A percentile compares a stretch with the other conserved stretches of the same genome.
phyloP scores from a whole-genome alignment of 257 asterid species.

The Coffea canephora region DNA sequence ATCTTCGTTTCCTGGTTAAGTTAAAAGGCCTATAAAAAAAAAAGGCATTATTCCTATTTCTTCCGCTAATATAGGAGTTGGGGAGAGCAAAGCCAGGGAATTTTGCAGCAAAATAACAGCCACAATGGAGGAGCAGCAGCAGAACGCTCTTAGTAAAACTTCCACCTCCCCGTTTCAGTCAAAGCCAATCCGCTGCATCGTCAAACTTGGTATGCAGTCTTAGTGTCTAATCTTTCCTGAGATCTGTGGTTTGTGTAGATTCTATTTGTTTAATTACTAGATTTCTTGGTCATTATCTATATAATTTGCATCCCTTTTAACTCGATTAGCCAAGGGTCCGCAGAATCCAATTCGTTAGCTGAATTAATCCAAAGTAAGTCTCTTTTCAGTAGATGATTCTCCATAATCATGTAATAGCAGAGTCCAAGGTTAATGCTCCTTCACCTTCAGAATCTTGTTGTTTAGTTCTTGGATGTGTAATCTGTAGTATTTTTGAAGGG shows the following conservation, averaged over 20 bases:
- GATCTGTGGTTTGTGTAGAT: not conserved
- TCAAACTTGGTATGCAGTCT: slow-evolving; percentile 69
- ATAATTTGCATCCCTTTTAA: not conserved
- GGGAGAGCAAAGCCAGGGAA: not conserved
- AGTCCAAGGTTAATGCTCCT: not conserved
- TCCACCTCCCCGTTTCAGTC: slow-evolving; percentile 15
- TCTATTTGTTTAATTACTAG: not conserved
- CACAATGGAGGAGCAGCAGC: slow-evolving; percentile 14
- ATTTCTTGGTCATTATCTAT: not conserved
- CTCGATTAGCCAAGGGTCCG: not conserved
- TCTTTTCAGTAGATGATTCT: not conserved
- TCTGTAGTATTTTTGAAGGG: not conserved
- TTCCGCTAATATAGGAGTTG: not conserved
- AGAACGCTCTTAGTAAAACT: not conserved
- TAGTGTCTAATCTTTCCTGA: too few species aligned
- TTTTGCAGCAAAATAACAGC: not conserved
- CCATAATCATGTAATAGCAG: not conserved
- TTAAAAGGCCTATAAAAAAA: too few species aligned
- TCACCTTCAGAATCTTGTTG: not conserved
- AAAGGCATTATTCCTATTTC: not conserved
- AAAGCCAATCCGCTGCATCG: slow-evolving; percentile 63
- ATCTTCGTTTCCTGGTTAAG: too few species aligned
- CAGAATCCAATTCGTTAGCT: not conserved
- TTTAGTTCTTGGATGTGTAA: not conserved
- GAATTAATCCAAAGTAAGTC: not conserved